Conservation (phyloP, 345 rosid genomes). For the Melaleuca alternifolia region DNA sequence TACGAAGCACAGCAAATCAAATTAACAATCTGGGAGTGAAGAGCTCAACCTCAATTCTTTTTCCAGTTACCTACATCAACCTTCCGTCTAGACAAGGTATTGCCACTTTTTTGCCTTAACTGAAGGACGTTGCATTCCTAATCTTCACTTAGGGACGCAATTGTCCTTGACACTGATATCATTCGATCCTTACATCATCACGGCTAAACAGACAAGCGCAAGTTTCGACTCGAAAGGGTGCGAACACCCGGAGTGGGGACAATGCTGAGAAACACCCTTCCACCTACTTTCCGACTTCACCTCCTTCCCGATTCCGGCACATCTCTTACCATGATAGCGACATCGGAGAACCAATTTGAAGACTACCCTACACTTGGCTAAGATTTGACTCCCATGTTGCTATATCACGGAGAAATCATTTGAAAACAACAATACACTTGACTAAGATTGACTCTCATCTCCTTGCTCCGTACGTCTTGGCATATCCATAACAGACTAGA, state of each 20-base stretch:
- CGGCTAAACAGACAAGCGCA: background rate
- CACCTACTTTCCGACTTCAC: background rate
- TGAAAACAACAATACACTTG: background rate
- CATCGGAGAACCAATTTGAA: background rate
- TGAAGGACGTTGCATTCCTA: background rate
- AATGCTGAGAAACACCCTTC: background rate
- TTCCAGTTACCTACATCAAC: background rate
- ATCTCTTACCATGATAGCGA: background rate
- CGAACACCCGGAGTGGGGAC: accelerated
- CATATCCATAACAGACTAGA: background rate
- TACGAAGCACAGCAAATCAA: too few species aligned
- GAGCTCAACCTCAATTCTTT: background rate
- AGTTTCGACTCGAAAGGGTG: background rate
- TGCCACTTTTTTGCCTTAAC: too few species aligned
- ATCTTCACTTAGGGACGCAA: background rate
- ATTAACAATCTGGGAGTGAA: too few species aligned
- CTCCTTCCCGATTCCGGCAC: background rate
- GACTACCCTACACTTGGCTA: background rate
- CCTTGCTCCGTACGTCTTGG: background rate
- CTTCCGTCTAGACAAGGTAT: background rate
- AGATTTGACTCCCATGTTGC: background rate
- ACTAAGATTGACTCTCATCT: background rate
- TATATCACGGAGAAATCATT: background rate
- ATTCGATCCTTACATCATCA: background rate
- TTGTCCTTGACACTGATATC: background rate